Percentiles rank a stretch among this genome's conserved stretches.
Evolutionary conservation across 2,329 filamentous ascomycete species (phyloP).

Genomic region (Pleomassaria siparia): DNA sequence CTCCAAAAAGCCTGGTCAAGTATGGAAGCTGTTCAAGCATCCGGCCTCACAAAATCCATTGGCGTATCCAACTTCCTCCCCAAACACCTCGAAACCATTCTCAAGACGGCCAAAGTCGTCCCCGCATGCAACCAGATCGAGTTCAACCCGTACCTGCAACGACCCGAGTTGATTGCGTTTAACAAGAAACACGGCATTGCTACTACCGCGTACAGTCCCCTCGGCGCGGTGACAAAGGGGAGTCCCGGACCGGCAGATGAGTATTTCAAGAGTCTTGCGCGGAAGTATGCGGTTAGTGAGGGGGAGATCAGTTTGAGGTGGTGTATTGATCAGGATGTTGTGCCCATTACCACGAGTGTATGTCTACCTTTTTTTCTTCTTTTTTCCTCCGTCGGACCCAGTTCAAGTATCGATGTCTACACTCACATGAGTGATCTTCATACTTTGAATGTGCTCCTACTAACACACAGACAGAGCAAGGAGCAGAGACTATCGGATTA

Average conservation of each 20-base stretch:
- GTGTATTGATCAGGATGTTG: conserved; percentile 62
- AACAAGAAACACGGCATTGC: conserved; percentile 52
- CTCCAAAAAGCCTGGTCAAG: conserved; percentile 61
- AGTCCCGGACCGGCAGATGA: conserved; percentile 58
- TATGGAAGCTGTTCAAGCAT: conserved; percentile 60
- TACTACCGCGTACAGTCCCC: conserved; percentile 50
- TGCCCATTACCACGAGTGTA: conserved; percentile 61
- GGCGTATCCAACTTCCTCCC: conserved; percentile 63
- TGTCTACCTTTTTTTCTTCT: neutral
- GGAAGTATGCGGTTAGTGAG: conserved; percentile 62
- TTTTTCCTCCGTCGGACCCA: neutral
- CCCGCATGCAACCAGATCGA: conserved; percentile 71
- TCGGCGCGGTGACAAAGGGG: conserved; percentile 56
- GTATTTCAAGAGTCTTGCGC: conserved; percentile 53
- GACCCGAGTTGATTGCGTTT: conserved; percentile 58
- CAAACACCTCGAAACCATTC: conserved; percentile 56
- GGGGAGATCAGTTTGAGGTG: conserved; percentile 61
- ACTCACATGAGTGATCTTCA: too few relatives aligned
- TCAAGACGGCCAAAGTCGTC: conserved; percentile 55
- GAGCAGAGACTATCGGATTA: conserved; percentile 62
- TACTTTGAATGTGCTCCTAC: too few relatives aligned
- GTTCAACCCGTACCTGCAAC: conserved; percentile 69
- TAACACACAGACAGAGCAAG: conserved; percentile 40
- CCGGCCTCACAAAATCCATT: conserved; percentile 61
- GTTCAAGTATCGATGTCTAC: too few relatives aligned